A percentile compares a stretch with the other conserved stretches of the same genome.
Conservation (phyloP, 768 basidiomycete genomes). For the Asterophora lycoperdoides region DNA sequence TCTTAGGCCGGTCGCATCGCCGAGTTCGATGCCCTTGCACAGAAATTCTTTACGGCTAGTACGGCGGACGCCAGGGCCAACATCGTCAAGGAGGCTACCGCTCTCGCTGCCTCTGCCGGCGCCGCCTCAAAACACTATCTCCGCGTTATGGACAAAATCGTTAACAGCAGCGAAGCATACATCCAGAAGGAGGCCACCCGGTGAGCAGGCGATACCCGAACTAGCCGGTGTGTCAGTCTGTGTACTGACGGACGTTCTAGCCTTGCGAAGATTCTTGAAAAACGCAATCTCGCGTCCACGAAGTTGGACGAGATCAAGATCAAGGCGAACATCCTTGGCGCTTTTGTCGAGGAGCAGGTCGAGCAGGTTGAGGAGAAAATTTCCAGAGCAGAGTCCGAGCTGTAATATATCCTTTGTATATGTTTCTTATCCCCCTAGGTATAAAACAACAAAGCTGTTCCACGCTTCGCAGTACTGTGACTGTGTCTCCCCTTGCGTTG, state of each 20-base stretch:
- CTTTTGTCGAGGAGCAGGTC: constrained; percentile 45
- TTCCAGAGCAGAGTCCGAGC: constrained; percentile 38
- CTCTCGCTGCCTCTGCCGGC: constrained; percentile 47
- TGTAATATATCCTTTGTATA: constrained; percentile 28
- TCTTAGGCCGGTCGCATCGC: constrained; percentile 74
- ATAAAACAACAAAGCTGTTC: neutral
- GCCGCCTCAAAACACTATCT: constrained; percentile 71
- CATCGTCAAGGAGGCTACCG: constrained; percentile 63
- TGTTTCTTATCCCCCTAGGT: neutral
- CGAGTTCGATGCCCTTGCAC: constrained; percentile 74
- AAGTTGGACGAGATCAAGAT: constrained; percentile 94
- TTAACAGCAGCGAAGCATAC: constrained; percentile 67
- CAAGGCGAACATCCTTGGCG: constrained; percentile 80
- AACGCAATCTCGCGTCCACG: constrained; percentile 65
- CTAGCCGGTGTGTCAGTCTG: constrained; percentile 7
- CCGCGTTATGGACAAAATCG: constrained; percentile 86
- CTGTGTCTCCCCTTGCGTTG: no score
- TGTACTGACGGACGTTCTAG: constrained; percentile 33
- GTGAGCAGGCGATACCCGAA: constrained; percentile 34
- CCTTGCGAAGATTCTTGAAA: constrained; percentile 70
- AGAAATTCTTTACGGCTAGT: constrained; percentile 68
- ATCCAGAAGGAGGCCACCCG: constrained; percentile 82
- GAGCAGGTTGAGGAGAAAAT: constrained; percentile 33
- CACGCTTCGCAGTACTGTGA: neutral
- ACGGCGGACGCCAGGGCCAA: constrained; percentile 49